Evolutionary conservation across 352 stramenopile species (phyloP).

Genomic region (Globisporangium sylvaticum): DNA sequence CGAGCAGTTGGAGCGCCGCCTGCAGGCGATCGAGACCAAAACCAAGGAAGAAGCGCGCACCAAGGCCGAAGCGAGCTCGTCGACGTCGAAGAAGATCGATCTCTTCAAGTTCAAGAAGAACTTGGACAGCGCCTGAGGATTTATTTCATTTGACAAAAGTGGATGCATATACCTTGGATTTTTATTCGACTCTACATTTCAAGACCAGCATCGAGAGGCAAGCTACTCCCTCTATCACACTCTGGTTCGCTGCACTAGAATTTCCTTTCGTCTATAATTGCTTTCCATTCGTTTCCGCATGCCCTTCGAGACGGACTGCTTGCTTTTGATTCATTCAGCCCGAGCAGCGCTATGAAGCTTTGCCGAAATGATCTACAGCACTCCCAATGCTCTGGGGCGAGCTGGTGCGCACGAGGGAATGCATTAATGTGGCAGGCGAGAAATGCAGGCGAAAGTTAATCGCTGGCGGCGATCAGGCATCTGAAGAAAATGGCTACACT

Average conservation of each 20-base stretch:
- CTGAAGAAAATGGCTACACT: too few relatives aligned
- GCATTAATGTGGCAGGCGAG: too few relatives aligned
- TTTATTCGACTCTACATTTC: not conserved
- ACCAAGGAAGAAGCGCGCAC: conserved; percentile 36
- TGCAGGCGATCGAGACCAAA: conserved; percentile 63
- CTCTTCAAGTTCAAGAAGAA: conserved; percentile 52
- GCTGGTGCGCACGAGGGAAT: too few relatives aligned
- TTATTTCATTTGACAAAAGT: not conserved
- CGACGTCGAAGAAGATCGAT: conserved; percentile 27
- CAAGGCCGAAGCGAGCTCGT: conserved; percentile 16
- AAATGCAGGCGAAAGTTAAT: too few relatives aligned
- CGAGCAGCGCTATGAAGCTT: too few relatives aligned
- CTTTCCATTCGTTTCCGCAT: too few relatives aligned
- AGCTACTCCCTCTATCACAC: not conserved
- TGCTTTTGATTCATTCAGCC: too few relatives aligned
- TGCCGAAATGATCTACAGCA: too few relatives aligned
- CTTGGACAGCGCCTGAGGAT: conserved; percentile 15
- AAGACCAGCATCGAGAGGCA: not conserved
- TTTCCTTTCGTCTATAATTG: too few relatives aligned
- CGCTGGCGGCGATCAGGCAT: too few relatives aligned
- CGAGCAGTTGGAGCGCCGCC: conserved; percentile 64
- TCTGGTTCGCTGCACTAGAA: not conserved
- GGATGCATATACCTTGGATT: not conserved
- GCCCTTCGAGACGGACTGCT: too few relatives aligned
- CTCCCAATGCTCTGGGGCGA: too few relatives aligned